Base-by-base conservation (phyloP, 208 protist species). In the Phytomonas serpens region DNA sequence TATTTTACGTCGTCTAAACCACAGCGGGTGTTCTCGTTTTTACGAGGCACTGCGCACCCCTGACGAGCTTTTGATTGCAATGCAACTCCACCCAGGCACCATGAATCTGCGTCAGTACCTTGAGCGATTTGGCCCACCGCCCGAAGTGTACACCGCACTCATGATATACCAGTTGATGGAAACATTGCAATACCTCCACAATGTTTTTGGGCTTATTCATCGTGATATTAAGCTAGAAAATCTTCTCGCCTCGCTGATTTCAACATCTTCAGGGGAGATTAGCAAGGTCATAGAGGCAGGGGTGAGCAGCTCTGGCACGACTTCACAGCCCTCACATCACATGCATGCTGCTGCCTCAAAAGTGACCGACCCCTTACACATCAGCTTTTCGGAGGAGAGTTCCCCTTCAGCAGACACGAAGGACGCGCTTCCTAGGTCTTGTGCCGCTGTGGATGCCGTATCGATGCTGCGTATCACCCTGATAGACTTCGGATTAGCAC, bases 211-310 rank as follows among this genome's bases (percentile, higher is more conserved):
- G 5, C 69, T 94, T 32, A 78, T 94, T 27, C 89, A 94, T 68
- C 84, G 89, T 29, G 89, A 94, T 75, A 94, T 94, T 68, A 94
- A 94, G 70, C 69, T 92, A 61, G 86, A 94, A 63, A 94, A 94
- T 64, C 29, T 94, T 4, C 74, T 94, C 33, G 72, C 92, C 38
- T 92, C 86, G 2, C 73, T 76, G 47, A 66, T 79, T 0, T 81
- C 88, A 65, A 38, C 61, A 30, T 69, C 84, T 5, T 62, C 70
- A 31, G 61, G 75, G 16, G 71, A 74, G 47, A 84, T 93, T 57
- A 57, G 57, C 37, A 57, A 88, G 69, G 74, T 86, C 29, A 78
- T 93, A 38, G 84, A 77, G 19, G 27, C 37, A 14, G 31, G 67
- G 57, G 64, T 80, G 27, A 68, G 77, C 71, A 83, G 80, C 76